Conservation (phyloP, 2,329 filamentous ascomycete genomes). For the Xylariaceae sp. region DNA sequence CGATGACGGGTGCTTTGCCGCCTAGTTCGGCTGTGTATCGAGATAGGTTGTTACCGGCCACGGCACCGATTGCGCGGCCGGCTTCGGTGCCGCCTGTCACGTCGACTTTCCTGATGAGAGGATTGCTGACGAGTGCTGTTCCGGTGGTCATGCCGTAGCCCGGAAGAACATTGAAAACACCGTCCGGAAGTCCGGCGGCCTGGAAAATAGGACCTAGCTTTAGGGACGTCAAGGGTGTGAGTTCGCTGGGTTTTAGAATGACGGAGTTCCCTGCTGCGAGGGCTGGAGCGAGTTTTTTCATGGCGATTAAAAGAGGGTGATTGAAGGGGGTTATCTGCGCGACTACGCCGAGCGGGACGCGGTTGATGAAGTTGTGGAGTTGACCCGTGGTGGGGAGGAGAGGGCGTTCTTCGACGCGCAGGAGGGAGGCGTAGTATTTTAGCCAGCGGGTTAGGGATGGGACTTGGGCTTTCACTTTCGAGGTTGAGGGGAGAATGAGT, state of each 20-base stretch:
- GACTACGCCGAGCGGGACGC: conserved; percentile 53
- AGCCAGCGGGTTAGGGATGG: conserved; percentile 63
- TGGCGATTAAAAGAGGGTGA: conserved; percentile 52
- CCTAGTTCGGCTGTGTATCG: conserved; percentile 67
- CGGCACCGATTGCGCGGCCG: conserved; percentile 60
- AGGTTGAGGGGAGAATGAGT: background rate
- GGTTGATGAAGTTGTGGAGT: conserved; percentile 51
- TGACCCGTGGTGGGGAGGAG: conserved; percentile 60
- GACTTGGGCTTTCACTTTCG: conserved; percentile 56
- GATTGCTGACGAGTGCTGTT: conserved; percentile 47
- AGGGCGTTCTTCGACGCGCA: conserved; percentile 61
- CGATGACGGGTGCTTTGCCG: conserved; percentile 63
- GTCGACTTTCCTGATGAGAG: conserved; percentile 58
- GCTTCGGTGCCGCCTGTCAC: conserved; percentile 71
- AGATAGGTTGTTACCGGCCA: conserved; percentile 61
- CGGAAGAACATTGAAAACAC: conserved; percentile 59
- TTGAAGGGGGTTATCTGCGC: conserved; percentile 55
- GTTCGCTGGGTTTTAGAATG: conserved; percentile 57
- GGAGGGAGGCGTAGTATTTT: conserved; percentile 62
- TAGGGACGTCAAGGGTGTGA: conserved; percentile 57
- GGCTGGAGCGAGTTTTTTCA: conserved; percentile 56
- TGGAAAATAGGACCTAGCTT: conserved; percentile 54
- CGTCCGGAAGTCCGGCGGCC: conserved; percentile 63
- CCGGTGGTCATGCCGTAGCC: conserved; percentile 50
- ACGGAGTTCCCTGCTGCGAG: conserved; percentile 55